Evolutionary conservation across 78 protist species (phyloP).

Genomic region (Thecamonas trahens): DNA sequence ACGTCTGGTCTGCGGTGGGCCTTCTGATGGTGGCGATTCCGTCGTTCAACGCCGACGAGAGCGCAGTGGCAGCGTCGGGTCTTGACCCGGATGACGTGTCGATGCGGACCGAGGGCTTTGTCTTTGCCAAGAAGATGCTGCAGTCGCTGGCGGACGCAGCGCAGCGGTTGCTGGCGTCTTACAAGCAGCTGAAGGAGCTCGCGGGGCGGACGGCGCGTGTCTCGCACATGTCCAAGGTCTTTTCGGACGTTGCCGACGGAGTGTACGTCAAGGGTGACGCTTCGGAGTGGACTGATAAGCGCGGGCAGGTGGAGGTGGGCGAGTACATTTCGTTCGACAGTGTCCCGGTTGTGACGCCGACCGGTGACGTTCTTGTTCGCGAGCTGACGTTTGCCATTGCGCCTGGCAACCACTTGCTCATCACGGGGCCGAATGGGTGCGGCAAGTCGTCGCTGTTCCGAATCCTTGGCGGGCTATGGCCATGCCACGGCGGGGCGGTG

Average conservation of each 20-base stretch:
- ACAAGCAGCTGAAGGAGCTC: constrained; percentile 5
- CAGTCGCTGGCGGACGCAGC: not conserved
- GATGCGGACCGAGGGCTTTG: too few species aligned
- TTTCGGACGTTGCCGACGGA: not conserved
- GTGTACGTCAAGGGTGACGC: not conserved
- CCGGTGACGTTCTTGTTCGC: not conserved
- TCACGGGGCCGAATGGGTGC: constrained; percentile 65
- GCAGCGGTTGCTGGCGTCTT: not conserved
- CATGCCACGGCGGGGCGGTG: constrained; percentile 6
- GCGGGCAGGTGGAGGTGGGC: not conserved
- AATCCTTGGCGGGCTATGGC: constrained; percentile 70
- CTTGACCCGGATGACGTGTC: too few species aligned
- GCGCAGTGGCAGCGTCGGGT: too few species aligned
- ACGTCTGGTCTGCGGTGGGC: constrained; percentile 31
- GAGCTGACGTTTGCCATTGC: not conserved
- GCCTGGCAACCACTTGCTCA: constrained; percentile 6
- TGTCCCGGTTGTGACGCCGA: constrained; percentile 21
- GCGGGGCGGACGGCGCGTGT: constrained; percentile 19
- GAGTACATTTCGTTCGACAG: not conserved
- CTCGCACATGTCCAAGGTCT: not conserved
- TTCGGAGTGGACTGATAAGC: not conserved
- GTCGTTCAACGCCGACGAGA: too few species aligned
- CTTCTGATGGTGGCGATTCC: constrained; percentile 35
- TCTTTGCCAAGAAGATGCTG: too few species aligned
- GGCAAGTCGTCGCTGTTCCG: constrained; percentile 69